Conservation (phyloP, 2,329 filamentous ascomycete species). For the Spiromastix sp. region DNA sequence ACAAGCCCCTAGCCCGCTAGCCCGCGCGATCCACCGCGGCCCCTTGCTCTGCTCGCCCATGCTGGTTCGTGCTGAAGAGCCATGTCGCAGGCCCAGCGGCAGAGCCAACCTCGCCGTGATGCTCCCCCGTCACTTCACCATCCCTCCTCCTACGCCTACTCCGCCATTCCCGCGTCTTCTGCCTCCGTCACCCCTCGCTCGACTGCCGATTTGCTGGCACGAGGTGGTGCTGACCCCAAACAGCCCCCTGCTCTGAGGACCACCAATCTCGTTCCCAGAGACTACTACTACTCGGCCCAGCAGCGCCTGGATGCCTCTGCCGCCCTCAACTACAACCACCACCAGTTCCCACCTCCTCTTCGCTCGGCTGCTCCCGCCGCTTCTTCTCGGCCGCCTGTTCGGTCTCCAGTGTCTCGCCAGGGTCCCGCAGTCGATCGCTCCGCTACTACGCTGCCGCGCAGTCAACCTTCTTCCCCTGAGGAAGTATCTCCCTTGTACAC, state of each 20-base stretch:
- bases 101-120: slow-evolving; percentile 5
- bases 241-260: slow-evolving; percentile 6
- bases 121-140: slow-evolving; percentile 11
- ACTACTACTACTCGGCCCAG: slow-evolving; percentile 23
- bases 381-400: background rate
- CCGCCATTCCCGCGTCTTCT: slow-evolving; percentile 2
- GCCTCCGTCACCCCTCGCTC: background rate
- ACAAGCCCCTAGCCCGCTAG: too few species aligned
- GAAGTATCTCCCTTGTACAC: background rate
- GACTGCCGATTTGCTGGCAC: slow-evolving; percentile 3
- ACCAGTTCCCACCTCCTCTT: slow-evolving; percentile 6
- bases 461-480: background rate
- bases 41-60: too few species aligned
- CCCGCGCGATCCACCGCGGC: too few species aligned
- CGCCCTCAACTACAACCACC: slow-evolving; percentile 13
- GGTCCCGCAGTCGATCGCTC: slow-evolving; percentile 13
- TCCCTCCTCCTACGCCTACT: slow-evolving; percentile 2
- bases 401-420: slow-evolving; percentile 15
- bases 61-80: slow-evolving; percentile 15
- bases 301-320: slow-evolving; percentile 17
- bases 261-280: slow-evolving; percentile 25
- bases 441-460: background rate
- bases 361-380: background rate
- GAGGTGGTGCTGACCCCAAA: slow-evolving; percentile 7
- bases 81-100: slow-evolving; percentile 27